These are phyloP conservation scores for Sporothrix euskadiensis DNA, from an alignment of 2,329 filamentous ascomycete genomes.

Conservation along the genomic window DNA sequence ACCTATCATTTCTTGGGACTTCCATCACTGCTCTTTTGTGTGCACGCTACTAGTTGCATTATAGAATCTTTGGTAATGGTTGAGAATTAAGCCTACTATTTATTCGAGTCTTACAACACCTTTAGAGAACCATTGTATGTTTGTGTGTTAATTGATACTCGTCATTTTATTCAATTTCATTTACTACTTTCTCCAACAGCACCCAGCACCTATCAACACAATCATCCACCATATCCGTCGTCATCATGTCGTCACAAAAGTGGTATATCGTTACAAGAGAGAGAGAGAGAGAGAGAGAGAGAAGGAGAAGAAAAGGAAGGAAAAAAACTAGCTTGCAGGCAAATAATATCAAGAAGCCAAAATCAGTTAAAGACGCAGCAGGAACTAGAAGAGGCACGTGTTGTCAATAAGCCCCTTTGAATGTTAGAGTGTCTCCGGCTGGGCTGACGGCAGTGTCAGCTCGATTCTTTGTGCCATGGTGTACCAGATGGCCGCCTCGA, in stretches of 20 bases:
- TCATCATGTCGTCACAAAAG: background rate
- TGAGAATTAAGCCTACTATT: background rate
- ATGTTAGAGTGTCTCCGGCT: background rate
- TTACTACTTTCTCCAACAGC: background rate
- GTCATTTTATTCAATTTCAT: background rate
- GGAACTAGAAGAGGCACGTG: too few species aligned
- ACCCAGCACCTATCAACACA: background rate
- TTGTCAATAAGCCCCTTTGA: too few species aligned
- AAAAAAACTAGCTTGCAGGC: background rate
- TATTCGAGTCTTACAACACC: too few species aligned
- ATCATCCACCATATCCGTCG: background rate
- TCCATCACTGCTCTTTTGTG: background rate
- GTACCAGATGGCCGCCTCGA: slow-evolving; percentile 74
- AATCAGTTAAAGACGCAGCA: too few species aligned
- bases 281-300: background rate
- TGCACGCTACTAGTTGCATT: background rate
- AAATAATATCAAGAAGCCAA: too few species aligned
- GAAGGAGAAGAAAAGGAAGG: background rate
- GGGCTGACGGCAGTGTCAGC: slow-evolving; percentile 25
- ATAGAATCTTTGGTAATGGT: background rate
- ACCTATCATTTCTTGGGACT: background rate
- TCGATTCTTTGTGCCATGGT: slow-evolving; percentile 51
- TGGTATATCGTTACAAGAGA: slow-evolving; percentile 17
- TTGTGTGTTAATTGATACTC: background rate
- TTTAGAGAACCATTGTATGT: background rate